These are phyloP conservation scores for Metschnikowia peoriensis DNA, from an alignment of 805 yeast species.

Conservation along the genomic window DNA sequence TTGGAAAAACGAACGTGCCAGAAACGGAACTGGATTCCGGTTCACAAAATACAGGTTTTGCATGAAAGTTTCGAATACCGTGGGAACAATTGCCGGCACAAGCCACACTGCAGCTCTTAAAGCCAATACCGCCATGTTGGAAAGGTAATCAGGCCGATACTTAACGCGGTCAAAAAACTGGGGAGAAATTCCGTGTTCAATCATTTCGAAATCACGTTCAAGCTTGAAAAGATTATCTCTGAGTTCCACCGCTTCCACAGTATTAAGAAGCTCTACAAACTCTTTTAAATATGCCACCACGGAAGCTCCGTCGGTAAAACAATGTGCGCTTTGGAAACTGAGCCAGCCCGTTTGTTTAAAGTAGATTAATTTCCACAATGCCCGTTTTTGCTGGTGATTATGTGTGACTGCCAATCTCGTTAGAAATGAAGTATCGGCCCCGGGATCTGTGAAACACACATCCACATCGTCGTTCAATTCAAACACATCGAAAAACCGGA, in stretches of 20 bases:
- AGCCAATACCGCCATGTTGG: neutral
- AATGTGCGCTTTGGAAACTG: conserved; percentile 2
- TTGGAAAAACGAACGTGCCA: neutral
- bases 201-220: conserved; percentile 1
- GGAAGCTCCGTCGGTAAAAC: conserved; percentile 7
- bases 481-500: conserved; percentile 4
- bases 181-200: conserved; percentile 2
- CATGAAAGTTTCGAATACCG: neutral
- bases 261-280: conserved; percentile 4
- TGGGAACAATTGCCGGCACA: neutral
- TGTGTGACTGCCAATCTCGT: neutral
- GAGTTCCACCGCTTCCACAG: neutral
- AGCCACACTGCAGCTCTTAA: neutral
- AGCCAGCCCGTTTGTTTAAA: conserved; percentile 3
- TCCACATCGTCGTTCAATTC: neutral
- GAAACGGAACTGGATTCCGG: neutral
- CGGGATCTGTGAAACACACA: neutral
- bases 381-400: neutral
- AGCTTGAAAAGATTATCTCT: neutral
- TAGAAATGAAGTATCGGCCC: neutral
- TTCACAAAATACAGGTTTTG: conserved; percentile 4
- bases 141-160: neutral
- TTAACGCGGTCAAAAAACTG: neutral
- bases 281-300: conserved; percentile 8
- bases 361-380: conserved; percentile 5